Percentiles rank a stretch among this genome's conserved stretches.
These are phyloP conservation scores for Candida sakaeoensis DNA, from an alignment of 805 yeast genomes.

Conservation along the genomic window DNA sequence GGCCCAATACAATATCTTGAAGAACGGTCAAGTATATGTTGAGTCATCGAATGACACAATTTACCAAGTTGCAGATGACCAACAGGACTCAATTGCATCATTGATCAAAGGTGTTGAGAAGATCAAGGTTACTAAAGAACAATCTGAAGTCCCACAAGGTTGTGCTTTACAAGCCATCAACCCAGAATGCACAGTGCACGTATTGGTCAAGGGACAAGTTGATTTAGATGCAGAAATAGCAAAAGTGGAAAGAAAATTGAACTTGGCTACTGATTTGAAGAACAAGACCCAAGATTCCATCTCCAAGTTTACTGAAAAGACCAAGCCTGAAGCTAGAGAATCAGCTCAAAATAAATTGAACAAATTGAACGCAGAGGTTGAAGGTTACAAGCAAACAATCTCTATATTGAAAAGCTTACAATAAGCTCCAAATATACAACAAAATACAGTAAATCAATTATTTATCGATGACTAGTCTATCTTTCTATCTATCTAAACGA, in stretches of 20 bases:
- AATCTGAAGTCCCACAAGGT: slow-evolving; percentile 73
- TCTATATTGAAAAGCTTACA: slow-evolving; percentile 78
- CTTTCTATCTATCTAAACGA: too few relatives aligned
- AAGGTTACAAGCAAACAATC: slow-evolving; percentile 84
- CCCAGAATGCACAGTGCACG: slow-evolving; percentile 79
- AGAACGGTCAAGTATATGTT: slow-evolving; percentile 82
- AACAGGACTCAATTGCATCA: slow-evolving; percentile 83
- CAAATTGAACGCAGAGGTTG: slow-evolving; percentile 78
- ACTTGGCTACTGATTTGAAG: slow-evolving; percentile 56
- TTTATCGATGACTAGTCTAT: too few relatives aligned
- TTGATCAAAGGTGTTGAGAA: slow-evolving; percentile 86
- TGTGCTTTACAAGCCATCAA: slow-evolving; percentile 82
- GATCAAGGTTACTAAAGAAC: slow-evolving; percentile 57
- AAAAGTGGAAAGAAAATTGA: slow-evolving; percentile 77
- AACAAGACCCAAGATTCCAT: slow-evolving; percentile 66
- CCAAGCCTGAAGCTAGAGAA: slow-evolving; percentile 76
- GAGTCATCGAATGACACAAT: slow-evolving; percentile 55
- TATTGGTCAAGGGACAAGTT: slow-evolving; percentile 90
- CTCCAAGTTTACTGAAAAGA: slow-evolving; percentile 83
- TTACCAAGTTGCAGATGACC: slow-evolving; percentile 55
- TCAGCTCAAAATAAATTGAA: slow-evolving; percentile 66
- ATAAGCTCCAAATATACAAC: too few relatives aligned
- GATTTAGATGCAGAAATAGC: slow-evolving; percentile 87
- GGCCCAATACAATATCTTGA: slow-evolving; percentile 83
- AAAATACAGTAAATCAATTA: too few relatives aligned